Evolutionary conservation across 2,329 filamentous ascomycete species (phyloP).

Genomic region (Aspergillus latus): DNA sequence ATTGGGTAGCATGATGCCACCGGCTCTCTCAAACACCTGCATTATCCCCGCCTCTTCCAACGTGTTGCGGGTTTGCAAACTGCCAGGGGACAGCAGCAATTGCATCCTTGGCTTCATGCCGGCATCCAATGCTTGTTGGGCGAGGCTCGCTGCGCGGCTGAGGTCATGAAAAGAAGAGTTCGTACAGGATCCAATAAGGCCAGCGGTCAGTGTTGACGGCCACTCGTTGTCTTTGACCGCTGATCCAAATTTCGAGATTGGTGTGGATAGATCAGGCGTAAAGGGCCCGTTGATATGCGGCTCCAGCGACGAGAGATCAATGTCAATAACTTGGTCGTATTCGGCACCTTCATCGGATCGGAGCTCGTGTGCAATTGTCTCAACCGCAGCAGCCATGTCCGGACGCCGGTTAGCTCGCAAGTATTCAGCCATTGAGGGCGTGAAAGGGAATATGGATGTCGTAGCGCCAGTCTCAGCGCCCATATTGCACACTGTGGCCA

Average conservation of each 20-base stretch:
- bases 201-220: conserved; percentile 95
- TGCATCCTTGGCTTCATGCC: conserved; percentile 88
- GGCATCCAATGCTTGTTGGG: conserved; percentile 83
- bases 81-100: conserved; percentile 94
- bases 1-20: conserved; percentile 90
- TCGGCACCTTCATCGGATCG: conserved; percentile 83
- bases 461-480: conserved; percentile 69
- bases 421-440: conserved; percentile 97
- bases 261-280: conserved; percentile 95
- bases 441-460: conserved; percentile 95
- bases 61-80: conserved; percentile 93
- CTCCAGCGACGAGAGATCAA: conserved; percentile 92
- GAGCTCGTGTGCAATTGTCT: conserved; percentile 76
- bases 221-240: conserved; percentile 92
- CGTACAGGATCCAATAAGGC: conserved; percentile 96
- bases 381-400: conserved; percentile 89
- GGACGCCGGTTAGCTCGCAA: conserved; percentile 85
- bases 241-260: conserved; percentile 95
- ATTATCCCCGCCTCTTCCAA: conserved; percentile 88
- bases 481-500: conserved; percentile 78
- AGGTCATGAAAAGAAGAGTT: conserved; percentile 90
- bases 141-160: conserved; percentile 88
- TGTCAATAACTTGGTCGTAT: conserved; percentile 94
- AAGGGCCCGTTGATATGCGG: conserved; percentile 98
- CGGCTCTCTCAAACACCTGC: conserved; percentile 92